These are phyloP conservation scores for Beta lomatogona DNA, from an alignment of 179 eudicot genomes.

Conservation along the genomic window DNA sequence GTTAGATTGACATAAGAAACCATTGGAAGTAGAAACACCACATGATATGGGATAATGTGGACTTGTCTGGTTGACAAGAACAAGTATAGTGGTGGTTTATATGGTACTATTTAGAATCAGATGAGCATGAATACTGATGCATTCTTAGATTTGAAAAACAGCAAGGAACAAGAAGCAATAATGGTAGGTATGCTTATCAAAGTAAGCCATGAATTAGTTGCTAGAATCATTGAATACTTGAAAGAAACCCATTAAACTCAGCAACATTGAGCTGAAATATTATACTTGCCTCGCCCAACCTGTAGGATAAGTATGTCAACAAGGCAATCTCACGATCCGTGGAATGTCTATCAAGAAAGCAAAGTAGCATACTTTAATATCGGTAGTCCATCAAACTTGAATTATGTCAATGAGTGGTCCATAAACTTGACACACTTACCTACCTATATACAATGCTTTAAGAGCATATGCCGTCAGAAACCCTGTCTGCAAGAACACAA, in stretches of 20 bases:
- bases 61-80: no score
- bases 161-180: background rate
- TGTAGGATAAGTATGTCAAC: constrained; percentile 92
- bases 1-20: no score
- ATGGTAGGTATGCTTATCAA: background rate
- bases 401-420: background rate
- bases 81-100: background rate
- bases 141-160: background rate
- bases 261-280: background rate
- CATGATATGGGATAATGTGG: no score
- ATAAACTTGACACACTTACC: constrained; percentile 41
- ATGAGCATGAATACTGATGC: background rate
- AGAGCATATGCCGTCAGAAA: constrained; percentile 81
- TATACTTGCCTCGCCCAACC: constrained; percentile 79
- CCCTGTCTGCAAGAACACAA: constrained; percentile 55
- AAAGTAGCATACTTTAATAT: background rate
- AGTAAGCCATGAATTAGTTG: background rate
- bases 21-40: no score
- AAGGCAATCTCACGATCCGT: constrained; percentile 88
- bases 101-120: background rate
- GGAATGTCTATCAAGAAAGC: constrained; percentile 59
- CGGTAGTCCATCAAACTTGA: background rate
- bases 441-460: constrained; percentile 72
- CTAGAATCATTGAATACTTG: background rate
- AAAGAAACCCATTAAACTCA: background rate